Base-by-base conservation (phyloP, 495 filamentous ascomycete species). In the Elaphomyces granulatus region DNA sequence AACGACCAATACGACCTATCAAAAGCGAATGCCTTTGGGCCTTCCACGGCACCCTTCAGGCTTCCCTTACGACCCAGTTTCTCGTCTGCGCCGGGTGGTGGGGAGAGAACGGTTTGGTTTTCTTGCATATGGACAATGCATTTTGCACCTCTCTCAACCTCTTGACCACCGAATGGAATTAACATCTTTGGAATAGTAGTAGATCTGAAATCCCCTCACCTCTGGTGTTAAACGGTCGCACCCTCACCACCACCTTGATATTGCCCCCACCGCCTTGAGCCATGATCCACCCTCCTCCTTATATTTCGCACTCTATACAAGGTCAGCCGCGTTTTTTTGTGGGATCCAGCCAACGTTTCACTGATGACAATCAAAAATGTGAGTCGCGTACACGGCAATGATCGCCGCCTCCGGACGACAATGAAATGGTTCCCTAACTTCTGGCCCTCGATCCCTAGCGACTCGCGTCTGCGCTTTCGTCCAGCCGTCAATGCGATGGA, bases 1-100 rank as follows among this genome's bases (percentile, higher is more conserved):
- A 96, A 99, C 28, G 87, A 94, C 90, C 90, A 99, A 61, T 99
- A 99, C 38, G 83, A 92, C 59, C 77, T 77, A 60, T 99, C 90
- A 64, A 94, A 99, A 38, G 87, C 87, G 56, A 96, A 99, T 2
- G 75, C 70, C 58, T 96, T 96, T 36, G 75, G 72, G 20, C 81
- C 83, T 48, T 92, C 86, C 39, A 76, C 75, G 14, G 63, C 66
- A 8, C 63, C 67, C 42, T 76, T 81, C 55, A 79, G 80, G 17
- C 66, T 68, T 30, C 64, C 65, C 55, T 81, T 80, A 48, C 69
- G 65, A n/a, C n/a, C n/a, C 40, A 67, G 56, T 46, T 66, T 67
- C 26, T 74, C 70, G 45, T 78, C 72, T 44, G 63, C 60, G 43
- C 81, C 75, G 23, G 78, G 62, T 28, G 87, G 83, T 37, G 83